phyloP scores from a whole-genome alignment of 345 rosid genomes.

The Turnera subulata region DNA sequence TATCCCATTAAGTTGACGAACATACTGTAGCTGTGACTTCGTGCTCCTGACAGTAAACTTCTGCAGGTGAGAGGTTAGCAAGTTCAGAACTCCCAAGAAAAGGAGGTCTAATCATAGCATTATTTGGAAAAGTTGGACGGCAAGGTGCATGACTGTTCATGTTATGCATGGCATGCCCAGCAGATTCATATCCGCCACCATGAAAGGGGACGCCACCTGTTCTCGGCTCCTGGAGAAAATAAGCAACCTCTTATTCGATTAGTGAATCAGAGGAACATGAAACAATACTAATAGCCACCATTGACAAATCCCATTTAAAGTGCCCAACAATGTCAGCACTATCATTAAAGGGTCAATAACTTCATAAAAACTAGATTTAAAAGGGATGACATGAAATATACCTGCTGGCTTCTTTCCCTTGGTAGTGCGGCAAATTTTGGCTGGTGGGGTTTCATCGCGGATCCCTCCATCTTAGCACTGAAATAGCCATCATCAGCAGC shows the following conservation, averaged over 20 bases:
- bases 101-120: constrained; percentile 45
- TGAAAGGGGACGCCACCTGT: constrained; percentile 40
- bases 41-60: constrained; percentile 70
- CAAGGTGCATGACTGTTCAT: constrained; percentile 35
- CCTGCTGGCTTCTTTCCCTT: constrained; percentile 47
- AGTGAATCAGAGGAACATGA: not conserved
- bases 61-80: constrained; percentile 54
- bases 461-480: constrained; percentile 51
- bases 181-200: constrained; percentile 42
- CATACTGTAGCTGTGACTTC: constrained; percentile 85
- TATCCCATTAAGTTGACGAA: constrained; percentile 13
- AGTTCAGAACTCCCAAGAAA: constrained; percentile 41
- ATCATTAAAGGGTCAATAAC: no score
- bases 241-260: constrained; percentile 2
- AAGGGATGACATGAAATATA: not conserved
- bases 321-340: no score
- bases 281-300: no score
- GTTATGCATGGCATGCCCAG: constrained; percentile 48
- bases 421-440: constrained; percentile 57
- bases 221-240: constrained; percentile 45
- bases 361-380: no score
- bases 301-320: no score
- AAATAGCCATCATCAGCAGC: constrained; percentile 51
- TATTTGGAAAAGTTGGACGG: constrained; percentile 48
- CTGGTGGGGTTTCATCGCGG: constrained; percentile 47